Conservation (phyloP, 129 eudicot genomes). For the Flaveria trinervia region DNA sequence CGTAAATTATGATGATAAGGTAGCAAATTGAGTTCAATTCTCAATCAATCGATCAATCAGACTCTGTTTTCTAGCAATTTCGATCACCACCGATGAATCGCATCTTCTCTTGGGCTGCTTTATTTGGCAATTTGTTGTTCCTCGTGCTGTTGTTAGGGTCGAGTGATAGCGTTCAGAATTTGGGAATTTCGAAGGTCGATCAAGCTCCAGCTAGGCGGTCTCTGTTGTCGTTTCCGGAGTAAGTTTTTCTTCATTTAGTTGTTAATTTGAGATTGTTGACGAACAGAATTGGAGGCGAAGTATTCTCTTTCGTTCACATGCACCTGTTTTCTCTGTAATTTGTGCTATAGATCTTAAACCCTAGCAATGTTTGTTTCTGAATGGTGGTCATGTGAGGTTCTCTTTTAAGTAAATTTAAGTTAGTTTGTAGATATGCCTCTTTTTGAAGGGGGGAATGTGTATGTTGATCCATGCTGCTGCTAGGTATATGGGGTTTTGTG, state of each 20-base stretch:
- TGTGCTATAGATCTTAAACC: neutral
- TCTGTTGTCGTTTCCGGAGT: slow-evolving; percentile 45
- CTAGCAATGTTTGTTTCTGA: neutral
- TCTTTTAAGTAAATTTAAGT: neutral
- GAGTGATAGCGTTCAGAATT: slow-evolving; percentile 24
- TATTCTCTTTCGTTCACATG: slow-evolving; percentile 2
- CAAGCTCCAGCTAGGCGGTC: slow-evolving; percentile 49
- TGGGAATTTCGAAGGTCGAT: slow-evolving; percentile 21
- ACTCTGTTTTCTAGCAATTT: slow-evolving; percentile 10
- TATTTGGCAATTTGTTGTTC: slow-evolving; percentile 7
- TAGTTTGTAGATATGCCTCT: slow-evolving; percentile 10
- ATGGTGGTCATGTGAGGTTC: neutral
- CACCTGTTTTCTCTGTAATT: neutral
- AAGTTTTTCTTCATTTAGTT: slow-evolving; percentile 15
- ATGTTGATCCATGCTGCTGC: slow-evolving; percentile 20
- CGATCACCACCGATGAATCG: slow-evolving; percentile 21
- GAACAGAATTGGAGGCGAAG: slow-evolving; percentile 1
- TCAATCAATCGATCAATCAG: neutral
- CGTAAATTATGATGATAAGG: slow-evolving; percentile 12
- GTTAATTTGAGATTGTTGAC: slow-evolving; percentile 16
- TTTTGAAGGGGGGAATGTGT: slow-evolving; percentile 14
- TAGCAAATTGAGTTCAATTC: slow-evolving; percentile 24
- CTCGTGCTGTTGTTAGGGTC: slow-evolving; percentile 31
- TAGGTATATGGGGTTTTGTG: neutral
- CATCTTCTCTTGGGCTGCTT: neutral